Percentiles rank a stretch among this genome's conserved stretches.
These are phyloP conservation scores for Hanseniaspora guilliermondii DNA, from an alignment of 805 yeast genomes.

Conservation along the genomic window DNA sequence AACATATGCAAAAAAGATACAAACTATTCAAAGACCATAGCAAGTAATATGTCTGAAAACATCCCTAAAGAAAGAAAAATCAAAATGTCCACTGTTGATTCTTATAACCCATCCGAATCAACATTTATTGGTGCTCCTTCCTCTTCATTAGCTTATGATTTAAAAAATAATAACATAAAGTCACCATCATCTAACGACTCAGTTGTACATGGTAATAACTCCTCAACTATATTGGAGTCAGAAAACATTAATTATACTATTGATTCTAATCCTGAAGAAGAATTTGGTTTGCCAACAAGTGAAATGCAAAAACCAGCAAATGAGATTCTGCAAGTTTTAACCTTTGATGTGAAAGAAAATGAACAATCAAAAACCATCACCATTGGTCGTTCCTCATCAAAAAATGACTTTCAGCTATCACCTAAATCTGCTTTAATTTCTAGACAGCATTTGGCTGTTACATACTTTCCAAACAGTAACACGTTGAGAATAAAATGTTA, in stretches of 20 bases:
- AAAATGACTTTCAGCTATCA: conserved; percentile 23
- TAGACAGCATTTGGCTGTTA: conserved; percentile 26
- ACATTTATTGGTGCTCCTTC: conserved; percentile 1
- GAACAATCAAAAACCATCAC: conserved; percentile 12
- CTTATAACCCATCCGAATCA: not conserved
- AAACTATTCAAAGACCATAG: too few species aligned
- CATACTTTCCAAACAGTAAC: conserved; percentile 32
- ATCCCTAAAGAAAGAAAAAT: not conserved
- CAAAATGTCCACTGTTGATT: not conserved
- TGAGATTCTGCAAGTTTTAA: conserved; percentile 7
- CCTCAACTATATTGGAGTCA: conserved; percentile 5
- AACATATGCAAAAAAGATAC: too few species aligned
- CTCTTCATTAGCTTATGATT: not conserved
- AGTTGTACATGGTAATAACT: not conserved
- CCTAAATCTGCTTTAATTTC: conserved; percentile 26
- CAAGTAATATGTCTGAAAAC: not conserved
- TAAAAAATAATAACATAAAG: not conserved
- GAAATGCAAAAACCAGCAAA: not conserved
- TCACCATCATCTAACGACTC: not conserved
- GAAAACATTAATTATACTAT: not conserved
- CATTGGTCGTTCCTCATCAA: conserved; percentile 25
- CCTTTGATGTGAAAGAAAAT: conserved; percentile 18
- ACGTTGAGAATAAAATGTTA: conserved; percentile 49
- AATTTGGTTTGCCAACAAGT: conserved; percentile 12
- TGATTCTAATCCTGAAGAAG: conserved; percentile 7